A percentile compares a stretch with the other conserved stretches of the same genome.
Evolutionary conservation across 1,284 basidiomycete genomes (phyloP).

Genomic region (Cryptococcus maquisensis): DNA sequence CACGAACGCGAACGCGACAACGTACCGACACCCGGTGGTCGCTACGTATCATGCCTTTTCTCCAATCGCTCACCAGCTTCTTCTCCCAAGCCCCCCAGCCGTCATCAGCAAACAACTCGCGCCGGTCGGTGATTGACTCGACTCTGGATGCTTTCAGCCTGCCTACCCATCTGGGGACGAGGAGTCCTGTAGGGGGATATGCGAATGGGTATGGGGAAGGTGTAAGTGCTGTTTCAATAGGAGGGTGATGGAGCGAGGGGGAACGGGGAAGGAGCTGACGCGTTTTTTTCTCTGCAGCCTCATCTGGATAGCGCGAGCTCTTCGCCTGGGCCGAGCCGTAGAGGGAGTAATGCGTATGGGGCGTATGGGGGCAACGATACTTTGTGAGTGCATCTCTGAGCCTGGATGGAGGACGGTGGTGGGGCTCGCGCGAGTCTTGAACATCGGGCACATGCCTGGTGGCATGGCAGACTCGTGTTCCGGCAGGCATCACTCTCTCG

Average conservation of each 20-base stretch:
- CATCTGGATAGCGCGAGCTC: constrained; percentile 23
- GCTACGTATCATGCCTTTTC: constrained; percentile 33
- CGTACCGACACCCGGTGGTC: neutral
- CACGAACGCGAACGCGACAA: too few species aligned
- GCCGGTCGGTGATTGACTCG: constrained; percentile 28
- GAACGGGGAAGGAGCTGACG: neutral
- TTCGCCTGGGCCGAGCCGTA: constrained; percentile 35
- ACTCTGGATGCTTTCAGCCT: constrained; percentile 40
- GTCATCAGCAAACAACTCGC: constrained; percentile 18
- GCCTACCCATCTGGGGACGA: constrained; percentile 15
- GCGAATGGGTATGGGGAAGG: constrained; percentile 9
- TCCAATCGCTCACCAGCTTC: constrained; percentile 35
- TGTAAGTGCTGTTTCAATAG: constrained; percentile 4
- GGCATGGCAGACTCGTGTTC: too few species aligned
- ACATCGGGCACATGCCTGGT: too few species aligned
- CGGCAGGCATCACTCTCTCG: too few species aligned
- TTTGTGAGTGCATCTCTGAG: constrained; percentile 15
- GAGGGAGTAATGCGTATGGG: constrained; percentile 19
- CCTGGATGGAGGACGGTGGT: too few species aligned
- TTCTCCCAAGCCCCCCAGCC: constrained; percentile 18
- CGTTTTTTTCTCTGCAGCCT: neutral
- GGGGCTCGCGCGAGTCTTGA: too few species aligned
- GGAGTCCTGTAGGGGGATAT: constrained; percentile 6
- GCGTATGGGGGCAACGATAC: constrained; percentile 24
- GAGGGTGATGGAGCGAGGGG: neutral